phyloP scores from a whole-genome alignment of 805 yeast genomes.

The Candida nitratophila region DNA sequence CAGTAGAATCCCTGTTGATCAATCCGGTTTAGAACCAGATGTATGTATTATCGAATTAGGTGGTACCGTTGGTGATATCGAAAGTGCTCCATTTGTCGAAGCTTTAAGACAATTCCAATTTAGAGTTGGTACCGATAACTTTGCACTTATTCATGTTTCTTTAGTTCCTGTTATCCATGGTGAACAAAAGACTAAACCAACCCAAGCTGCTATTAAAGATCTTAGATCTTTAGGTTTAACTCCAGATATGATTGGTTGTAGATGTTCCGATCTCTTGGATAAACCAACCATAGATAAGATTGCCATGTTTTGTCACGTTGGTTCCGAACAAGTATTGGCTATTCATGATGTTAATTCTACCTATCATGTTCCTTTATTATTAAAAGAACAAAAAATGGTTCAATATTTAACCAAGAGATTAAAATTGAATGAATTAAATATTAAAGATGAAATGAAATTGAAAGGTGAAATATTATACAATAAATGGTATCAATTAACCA shows the following conservation, averaged over 20 bases:
- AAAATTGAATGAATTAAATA: conserved; percentile 40
- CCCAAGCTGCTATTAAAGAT: conserved; percentile 98
- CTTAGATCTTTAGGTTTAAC: conserved; percentile 89
- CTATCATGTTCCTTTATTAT: conserved; percentile 91
- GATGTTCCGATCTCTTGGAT: conserved; percentile 83
- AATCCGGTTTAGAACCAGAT: conserved; percentile 83
- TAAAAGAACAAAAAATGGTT: conserved; percentile 81
- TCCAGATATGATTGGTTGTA: conserved; percentile 97
- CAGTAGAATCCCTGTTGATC: conserved; percentile 85
- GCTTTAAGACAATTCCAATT: conserved; percentile 98
- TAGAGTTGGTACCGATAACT: conserved; percentile 89
- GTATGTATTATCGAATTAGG: conserved; percentile 96
- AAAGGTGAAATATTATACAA: conserved; percentile 64
- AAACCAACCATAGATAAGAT: conserved; percentile 86
- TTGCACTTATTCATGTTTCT: conserved; percentile 94
- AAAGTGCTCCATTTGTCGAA: conserved; percentile 97
- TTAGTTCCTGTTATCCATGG: conserved; percentile 97
- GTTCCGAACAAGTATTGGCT: conserved; percentile 94
- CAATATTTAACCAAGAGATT: conserved; percentile 65
- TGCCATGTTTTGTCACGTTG: conserved; percentile 98
- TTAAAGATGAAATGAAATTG: conserved; percentile 43
- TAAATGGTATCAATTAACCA: conserved; percentile 77
- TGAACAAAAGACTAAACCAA: conserved; percentile 98
- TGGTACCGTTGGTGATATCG: conserved; percentile 99
- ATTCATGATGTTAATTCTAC: conserved; percentile 96